phyloP scores from a whole-genome alignment of 768 basidiomycete genomes.

The Termitomyces bulborhizus region DNA sequence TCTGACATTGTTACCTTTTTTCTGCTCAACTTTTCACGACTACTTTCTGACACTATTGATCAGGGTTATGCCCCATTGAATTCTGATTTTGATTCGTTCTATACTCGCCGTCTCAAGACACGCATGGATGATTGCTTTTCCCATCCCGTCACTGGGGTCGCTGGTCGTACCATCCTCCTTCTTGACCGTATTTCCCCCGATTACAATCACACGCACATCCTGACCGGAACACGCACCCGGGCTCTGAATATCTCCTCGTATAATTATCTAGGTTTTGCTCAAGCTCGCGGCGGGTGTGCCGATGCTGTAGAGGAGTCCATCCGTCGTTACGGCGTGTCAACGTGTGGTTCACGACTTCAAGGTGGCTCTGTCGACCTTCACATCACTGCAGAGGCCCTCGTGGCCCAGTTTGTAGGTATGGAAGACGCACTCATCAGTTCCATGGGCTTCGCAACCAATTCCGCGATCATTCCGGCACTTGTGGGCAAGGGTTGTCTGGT shows the following conservation, averaged over 20 bases:
- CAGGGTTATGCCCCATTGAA: constrained; percentile 96
- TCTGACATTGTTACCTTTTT: background rate
- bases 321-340: constrained; percentile 72
- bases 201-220: constrained; percentile 70
- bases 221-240: constrained; percentile 78
- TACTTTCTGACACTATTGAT: background rate
- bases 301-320: constrained; percentile 88
- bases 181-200: constrained; percentile 82
- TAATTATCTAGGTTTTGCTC: constrained; percentile 98
- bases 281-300: constrained; percentile 87
- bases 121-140: constrained; percentile 96
- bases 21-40: background rate
- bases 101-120: constrained; percentile 90
- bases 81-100: constrained; percentile 99
- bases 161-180: constrained; percentile 85
- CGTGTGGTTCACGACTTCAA: constrained; percentile 74
- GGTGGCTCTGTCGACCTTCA: constrained; percentile 88
- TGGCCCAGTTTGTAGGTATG: constrained; percentile 84
- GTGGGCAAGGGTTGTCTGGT: constrained; percentile 88
- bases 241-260: constrained; percentile 97
- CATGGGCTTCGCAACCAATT: constrained; percentile 97
- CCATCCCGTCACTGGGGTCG: constrained; percentile 89
- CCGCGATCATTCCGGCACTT: constrained; percentile 87
- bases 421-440: constrained; percentile 89
- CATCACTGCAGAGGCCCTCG: constrained; percentile 71